phyloP scores from a whole-genome alignment of 2,329 filamentous ascomycete species.

The Colletotrichum sp. region DNA sequence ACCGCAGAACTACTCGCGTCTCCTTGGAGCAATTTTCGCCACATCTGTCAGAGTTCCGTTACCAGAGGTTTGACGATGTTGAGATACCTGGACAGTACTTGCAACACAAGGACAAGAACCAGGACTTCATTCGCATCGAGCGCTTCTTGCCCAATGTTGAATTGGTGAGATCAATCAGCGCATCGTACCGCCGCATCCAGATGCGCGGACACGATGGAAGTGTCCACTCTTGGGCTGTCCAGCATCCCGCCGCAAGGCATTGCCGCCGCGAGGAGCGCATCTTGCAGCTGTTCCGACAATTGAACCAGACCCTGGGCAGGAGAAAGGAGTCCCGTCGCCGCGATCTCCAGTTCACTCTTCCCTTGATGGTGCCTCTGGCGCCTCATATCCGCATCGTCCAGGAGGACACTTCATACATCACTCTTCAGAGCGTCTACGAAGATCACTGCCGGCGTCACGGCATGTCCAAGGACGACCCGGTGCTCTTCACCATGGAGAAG shows the following conservation, averaged over 20 bases:
- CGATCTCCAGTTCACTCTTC: slow-evolving; percentile 94
- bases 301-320: slow-evolving; percentile 90
- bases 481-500: slow-evolving; percentile 95
- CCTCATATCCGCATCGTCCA: slow-evolving; percentile 95
- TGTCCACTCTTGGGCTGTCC: slow-evolving; percentile 94
- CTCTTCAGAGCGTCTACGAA: slow-evolving; percentile 93
- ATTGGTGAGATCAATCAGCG: slow-evolving; percentile 85
- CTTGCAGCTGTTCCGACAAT: slow-evolving; percentile 93
- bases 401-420: slow-evolving; percentile 93
- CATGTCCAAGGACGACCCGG: slow-evolving; percentile 92
- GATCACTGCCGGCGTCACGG: slow-evolving; percentile 89
- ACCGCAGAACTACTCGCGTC: slow-evolving; percentile 75
- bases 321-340: slow-evolving; percentile 94
- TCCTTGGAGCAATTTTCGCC: slow-evolving; percentile 87
- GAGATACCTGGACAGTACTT: slow-evolving; percentile 97
- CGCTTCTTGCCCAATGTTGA: slow-evolving; percentile 96
- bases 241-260: slow-evolving; percentile 91
- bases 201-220: slow-evolving; percentile 98
- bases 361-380: slow-evolving; percentile 92
- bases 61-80: slow-evolving; percentile 98
- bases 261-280: slow-evolving; percentile 95
- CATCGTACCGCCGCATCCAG: slow-evolving; percentile 90
- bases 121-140: slow-evolving; percentile 97
- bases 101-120: slow-evolving; percentile 98
- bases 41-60: slow-evolving; percentile 94